A percentile compares a stretch with the other conserved stretches of the same genome.
Evolutionary conservation across 495 filamentous ascomycete genomes (phyloP).

Genomic region (Tuber calosporum): DNA sequence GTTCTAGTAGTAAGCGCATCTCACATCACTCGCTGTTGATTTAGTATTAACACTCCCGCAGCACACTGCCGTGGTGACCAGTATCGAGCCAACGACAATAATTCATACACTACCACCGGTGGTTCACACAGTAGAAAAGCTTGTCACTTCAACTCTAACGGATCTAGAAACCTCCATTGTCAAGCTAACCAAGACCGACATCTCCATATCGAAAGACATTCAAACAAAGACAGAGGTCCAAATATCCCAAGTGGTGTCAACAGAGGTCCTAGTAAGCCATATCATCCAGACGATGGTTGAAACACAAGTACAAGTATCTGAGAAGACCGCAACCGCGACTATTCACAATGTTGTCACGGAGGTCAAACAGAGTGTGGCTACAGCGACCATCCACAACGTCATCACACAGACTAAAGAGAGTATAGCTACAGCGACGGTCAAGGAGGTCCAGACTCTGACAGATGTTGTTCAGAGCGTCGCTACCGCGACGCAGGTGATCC

Average conservation of each 20-base stretch:
- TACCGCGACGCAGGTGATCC: constrained; percentile 10
- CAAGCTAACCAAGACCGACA: constrained; percentile 22
- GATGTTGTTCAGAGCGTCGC: background rate
- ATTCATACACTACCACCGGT: constrained; percentile 29
- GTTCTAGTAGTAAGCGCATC: constrained; percentile 32
- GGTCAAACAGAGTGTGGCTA: background rate
- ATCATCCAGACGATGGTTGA: constrained; percentile 33
- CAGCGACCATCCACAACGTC: background rate
- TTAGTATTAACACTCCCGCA: constrained; percentile 17
- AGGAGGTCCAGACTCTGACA: background rate
- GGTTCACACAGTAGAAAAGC: constrained; percentile 31
- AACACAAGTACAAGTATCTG: constrained; percentile 30
- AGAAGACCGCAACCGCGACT: constrained; percentile 28
- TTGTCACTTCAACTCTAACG: constrained; percentile 26
- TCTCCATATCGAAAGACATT: constrained; percentile 21
- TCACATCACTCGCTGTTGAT: background rate
- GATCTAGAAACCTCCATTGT: constrained; percentile 20
- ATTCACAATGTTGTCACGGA: constrained; percentile 4
- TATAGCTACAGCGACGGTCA: background rate
- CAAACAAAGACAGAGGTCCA: constrained; percentile 32
- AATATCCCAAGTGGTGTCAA: constrained; percentile 34
- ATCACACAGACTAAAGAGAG: background rate
- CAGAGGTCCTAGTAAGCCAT: constrained; percentile 31
- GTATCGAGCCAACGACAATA: constrained; percentile 33
- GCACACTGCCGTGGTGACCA: constrained; percentile 34